Evolutionary conservation across 345 rosid species (phyloP).

Genomic region (Citrus trifoliata): DNA sequence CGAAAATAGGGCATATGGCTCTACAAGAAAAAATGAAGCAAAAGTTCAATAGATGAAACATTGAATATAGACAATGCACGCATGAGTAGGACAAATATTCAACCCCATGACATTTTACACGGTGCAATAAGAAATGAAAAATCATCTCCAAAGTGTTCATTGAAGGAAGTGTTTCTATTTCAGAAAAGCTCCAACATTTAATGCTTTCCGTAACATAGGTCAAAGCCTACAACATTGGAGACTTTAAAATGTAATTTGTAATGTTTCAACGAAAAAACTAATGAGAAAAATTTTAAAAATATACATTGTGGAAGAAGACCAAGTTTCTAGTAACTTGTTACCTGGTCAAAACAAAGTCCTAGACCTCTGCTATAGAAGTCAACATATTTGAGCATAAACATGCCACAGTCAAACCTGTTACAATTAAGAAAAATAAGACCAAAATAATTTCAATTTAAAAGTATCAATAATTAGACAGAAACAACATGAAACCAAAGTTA

Average conservation of each 20-base stretch:
- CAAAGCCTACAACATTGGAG: neutral
- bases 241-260: neutral
- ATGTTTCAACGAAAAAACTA: neutral
- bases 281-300: neutral
- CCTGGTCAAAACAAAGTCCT: slow-evolving; percentile 88
- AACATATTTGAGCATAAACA: slow-evolving; percentile 95
- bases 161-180: neutral
- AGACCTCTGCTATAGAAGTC: slow-evolving; percentile 92
- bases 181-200: neutral
- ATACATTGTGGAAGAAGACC: neutral
- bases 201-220: neutral
- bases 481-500: neutral
- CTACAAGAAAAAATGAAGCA: slow-evolving; percentile 33
- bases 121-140: neutral
- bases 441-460: neutral
- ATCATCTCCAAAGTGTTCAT: neutral
- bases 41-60: neutral
- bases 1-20: slow-evolving; percentile 95
- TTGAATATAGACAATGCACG: neutral
- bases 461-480: neutral
- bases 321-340: slow-evolving; percentile 15
- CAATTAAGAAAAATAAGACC: neutral
- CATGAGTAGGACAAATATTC: neutral
- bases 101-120: neutral
- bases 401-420: slow-evolving; percentile 92